Conservation (phyloP, 2,329 filamentous ascomycete genomes). For the Diaporthe australafricana region DNA sequence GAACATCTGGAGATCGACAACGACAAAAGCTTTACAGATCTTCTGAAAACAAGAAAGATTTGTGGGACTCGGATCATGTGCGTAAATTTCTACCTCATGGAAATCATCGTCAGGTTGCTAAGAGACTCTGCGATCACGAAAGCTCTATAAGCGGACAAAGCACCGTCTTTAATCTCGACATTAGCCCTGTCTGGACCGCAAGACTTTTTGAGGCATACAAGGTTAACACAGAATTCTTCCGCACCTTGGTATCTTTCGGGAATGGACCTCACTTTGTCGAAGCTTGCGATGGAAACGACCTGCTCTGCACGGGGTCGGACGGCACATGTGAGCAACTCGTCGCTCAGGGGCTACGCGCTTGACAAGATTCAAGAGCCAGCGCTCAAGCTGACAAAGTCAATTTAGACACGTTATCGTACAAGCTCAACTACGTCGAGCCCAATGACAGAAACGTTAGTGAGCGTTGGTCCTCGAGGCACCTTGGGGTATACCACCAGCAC, state of each 20-base stretch:
- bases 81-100: background rate
- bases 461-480: conserved; percentile 35
- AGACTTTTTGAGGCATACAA: conserved; percentile 29
- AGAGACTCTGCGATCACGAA: background rate
- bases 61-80: conserved; percentile 30
- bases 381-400: background rate
- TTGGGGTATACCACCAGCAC: conserved; percentile 38
- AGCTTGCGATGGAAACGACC: conserved; percentile 35
- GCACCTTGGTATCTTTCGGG: conserved; percentile 34
- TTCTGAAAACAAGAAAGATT: background rate
- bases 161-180: conserved; percentile 30
- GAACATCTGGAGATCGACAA: background rate
- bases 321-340: conserved; percentile 9
- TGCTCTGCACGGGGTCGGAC: background rate
- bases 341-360: background rate
- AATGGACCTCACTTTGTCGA: conserved; percentile 35
- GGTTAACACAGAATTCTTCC: conserved; percentile 28
- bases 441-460: conserved; percentile 20
- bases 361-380: background rate
- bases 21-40: background rate
- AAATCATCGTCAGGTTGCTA: background rate
- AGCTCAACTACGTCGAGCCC: conserved; percentile 37
- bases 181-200: background rate
- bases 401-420: conserved; percentile 32
- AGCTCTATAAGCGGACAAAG: conserved; percentile 33